Evolutionary conservation across 768 basidiomycete species (phyloP), one percentile per base, ranked within the genome.

Genomic region (Pholiota conissans): DNA sequence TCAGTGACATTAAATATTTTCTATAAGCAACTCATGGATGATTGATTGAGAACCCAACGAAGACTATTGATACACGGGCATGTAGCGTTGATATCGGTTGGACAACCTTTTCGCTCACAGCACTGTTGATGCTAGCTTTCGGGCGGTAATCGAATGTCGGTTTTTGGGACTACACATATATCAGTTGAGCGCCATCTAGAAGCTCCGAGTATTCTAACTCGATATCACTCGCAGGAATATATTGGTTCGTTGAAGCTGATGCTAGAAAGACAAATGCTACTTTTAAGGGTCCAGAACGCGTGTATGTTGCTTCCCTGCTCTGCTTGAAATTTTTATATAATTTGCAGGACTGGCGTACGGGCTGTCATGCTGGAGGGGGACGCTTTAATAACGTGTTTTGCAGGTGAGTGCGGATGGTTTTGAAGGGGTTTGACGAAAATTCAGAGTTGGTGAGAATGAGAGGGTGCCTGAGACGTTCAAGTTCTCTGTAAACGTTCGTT

Each of bases 391-490:
- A 75, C 0, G 91, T 91, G 66, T 93, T 93, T 68, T 87, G 79
- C 2, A 86, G 89, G 68, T 93, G 91, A 3, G 80, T 87, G 5
- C 90, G 86, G 63, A 93, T 89, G 1, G 89, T 86, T 64, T 85
- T 75, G 67, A 93, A 93, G 1, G 91, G 91, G 65, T 86, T 87
- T 29, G 80, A 71, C 9, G 82, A 70, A 65, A 85, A 93, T 35
- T 83, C 79, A 5, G 86, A 78, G 64, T 85, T 87, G 20, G 84
- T 76, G 28, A 89, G 75, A 37, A 93, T 85, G 60, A 87, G 73
- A 9, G 89, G 90, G 57, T 88, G 85, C 58, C 91, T 79, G 26
- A 89, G 73, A 52, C 78, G 82, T 68, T 93, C 91, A 60, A 80
- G 61, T 69, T 86, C 75, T 18, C 91, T 93, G 65, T 10, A 46